Conservation (phyloP, 1,284 basidiomycete species). For the Cryptococcus sp. region DNA sequence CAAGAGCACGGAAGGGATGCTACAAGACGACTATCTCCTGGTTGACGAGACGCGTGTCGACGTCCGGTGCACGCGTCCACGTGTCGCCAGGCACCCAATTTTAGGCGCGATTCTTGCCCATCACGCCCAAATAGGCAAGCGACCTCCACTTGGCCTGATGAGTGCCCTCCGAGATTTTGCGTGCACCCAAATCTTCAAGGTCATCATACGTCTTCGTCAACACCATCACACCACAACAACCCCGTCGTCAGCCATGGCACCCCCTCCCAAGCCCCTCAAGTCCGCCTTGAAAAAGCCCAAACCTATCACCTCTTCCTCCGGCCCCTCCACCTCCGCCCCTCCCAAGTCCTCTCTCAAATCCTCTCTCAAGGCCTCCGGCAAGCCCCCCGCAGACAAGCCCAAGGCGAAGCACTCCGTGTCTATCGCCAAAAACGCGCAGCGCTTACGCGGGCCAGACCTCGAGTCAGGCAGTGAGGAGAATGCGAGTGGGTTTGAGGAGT, state of each 20-base stretch:
- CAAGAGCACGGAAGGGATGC: no score
- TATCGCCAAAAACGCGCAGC: conserved; percentile 10
- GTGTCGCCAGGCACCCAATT: no score
- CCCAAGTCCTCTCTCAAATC: not conserved
- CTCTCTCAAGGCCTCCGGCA: not conserved
- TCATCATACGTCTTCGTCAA: no score
- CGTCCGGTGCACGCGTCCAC: no score
- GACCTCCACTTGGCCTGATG: no score
- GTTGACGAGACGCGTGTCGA: no score
- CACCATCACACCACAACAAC: no score
- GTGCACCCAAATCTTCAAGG: no score
- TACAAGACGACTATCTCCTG: no score
- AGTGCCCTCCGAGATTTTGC: no score
- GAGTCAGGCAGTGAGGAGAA: conserved; percentile 14
- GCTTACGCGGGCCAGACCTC: conserved; percentile 4
- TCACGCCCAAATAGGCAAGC: no score
- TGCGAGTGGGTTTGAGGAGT: conserved; percentile 17
- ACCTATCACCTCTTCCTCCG: not conserved
- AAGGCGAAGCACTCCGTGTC: conserved; percentile 14
- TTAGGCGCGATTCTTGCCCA: no score
- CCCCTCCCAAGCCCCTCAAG: conserved; percentile 2
- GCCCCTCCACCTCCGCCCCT: not conserved
- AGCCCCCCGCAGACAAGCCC: conserved; percentile 4
- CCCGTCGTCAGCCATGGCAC: not conserved
- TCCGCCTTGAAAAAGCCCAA: conserved; percentile 2